Conservation (phyloP, 306 rosid species). For the Cicer yamashitae region DNA sequence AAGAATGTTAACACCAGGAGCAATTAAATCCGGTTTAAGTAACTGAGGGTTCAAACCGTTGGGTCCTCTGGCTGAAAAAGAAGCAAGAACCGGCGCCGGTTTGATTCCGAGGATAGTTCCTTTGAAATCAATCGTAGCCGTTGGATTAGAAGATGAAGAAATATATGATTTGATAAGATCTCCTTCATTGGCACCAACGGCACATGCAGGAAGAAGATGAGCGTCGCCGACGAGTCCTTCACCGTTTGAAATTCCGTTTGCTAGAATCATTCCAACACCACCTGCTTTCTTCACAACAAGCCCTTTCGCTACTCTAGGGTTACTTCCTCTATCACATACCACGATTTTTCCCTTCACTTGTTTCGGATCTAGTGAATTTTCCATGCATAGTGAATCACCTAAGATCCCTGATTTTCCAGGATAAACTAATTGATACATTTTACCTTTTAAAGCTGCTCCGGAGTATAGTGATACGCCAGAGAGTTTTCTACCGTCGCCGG, state of each 20-base stretch:
- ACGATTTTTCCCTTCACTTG: constrained; percentile 75
- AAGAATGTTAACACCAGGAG: constrained; percentile 87
- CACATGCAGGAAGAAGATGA: constrained; percentile 80
- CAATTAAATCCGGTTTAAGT: constrained; percentile 85
- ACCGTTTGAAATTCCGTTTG: constrained; percentile 77
- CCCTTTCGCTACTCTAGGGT: constrained; percentile 81
- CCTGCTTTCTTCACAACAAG: constrained; percentile 87
- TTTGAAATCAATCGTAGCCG: constrained; percentile 73
- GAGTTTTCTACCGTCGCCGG: constrained; percentile 70
- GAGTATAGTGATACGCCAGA: constrained; percentile 76
- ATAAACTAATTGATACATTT: constrained; percentile 71
- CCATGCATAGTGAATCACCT: constrained; percentile 83
- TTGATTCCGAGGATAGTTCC: constrained; percentile 85
- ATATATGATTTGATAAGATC: constrained; percentile 68
- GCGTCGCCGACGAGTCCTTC: constrained; percentile 91
- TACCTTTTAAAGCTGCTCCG: constrained; percentile 65
- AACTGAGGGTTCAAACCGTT: constrained; percentile 75
- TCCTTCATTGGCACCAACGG: constrained; percentile 77
- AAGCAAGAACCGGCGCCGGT: constrained; percentile 89
- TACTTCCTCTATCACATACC: constrained; percentile 84
- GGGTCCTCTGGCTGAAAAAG: constrained; percentile 84
- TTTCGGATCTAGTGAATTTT: constrained; percentile 71
- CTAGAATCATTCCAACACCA: constrained; percentile 85
- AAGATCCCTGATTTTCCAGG: constrained; percentile 78
- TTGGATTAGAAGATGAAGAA: constrained; percentile 57